Conservation (phyloP, 805 yeast genomes). For the Wickerhamiella shivajii region DNA sequence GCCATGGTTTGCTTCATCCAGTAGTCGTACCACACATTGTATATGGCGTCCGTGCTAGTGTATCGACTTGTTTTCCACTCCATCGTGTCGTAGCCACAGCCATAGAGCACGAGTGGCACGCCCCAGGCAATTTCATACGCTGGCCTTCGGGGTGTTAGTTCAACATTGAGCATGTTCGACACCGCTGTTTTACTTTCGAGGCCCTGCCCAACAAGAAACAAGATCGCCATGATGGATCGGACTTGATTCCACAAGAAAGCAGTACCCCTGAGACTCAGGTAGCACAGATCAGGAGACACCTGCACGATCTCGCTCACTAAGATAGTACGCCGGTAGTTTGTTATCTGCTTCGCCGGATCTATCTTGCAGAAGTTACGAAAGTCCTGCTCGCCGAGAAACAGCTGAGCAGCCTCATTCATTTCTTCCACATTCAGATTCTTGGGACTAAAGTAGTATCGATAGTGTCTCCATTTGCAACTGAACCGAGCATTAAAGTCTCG, state of each 20-base stretch:
- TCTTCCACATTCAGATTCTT: constrained; percentile 39
- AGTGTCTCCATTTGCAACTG: constrained; percentile 76
- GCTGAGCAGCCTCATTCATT: constrained; percentile 56
- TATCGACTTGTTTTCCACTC: constrained; percentile 37
- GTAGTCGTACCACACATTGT: constrained; percentile 40
- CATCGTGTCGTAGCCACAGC: constrained; percentile 56
- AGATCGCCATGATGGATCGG: constrained; percentile 79
- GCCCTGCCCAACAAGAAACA: constrained; percentile 68
- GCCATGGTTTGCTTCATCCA: constrained; percentile 43
- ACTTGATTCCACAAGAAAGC: constrained; percentile 98
- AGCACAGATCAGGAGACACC: constrained; percentile 28
- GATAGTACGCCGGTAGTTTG: constrained; percentile 57
- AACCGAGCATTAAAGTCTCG: constrained; percentile 77
- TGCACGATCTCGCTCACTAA: constrained; percentile 35
- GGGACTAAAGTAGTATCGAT: constrained; percentile 53
- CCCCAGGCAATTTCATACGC: constrained; percentile 81
- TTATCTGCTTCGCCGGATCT: constrained; percentile 87
- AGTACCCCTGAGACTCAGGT: constrained; percentile 66
- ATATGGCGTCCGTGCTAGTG: constrained; percentile 15
- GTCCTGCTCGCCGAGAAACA: constrained; percentile 64
- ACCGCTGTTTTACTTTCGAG: constrained; percentile 50
- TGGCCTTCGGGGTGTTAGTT: constrained; percentile 51
- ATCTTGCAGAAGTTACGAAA: constrained; percentile 89
- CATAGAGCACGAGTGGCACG: constrained; percentile 70
- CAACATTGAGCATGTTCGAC: constrained; percentile 41